Conservation (phyloP, 441 rosid genomes). For the Theobroma grandiflorum region DNA sequence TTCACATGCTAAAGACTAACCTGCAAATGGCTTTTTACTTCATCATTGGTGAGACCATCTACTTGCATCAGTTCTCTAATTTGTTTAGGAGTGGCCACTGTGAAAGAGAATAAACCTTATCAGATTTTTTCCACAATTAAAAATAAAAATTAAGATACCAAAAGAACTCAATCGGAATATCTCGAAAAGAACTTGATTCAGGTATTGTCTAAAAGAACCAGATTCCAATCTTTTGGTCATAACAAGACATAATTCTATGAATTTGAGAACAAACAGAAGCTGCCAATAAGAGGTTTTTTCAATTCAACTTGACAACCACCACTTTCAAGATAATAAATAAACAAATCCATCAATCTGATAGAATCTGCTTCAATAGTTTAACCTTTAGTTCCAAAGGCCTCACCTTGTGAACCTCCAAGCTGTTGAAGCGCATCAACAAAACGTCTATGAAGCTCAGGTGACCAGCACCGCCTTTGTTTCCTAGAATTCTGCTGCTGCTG, state of each 20-base stretch:
- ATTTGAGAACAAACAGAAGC: neutral
- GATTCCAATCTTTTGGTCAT: slow-evolving; percentile 6
- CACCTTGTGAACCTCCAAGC: slow-evolving; percentile 74
- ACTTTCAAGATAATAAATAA: slow-evolving; percentile 20
- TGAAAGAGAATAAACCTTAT: slow-evolving; percentile 14
- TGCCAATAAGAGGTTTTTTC: neutral
- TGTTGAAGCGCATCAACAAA: slow-evolving; percentile 62
- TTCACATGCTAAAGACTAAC: slow-evolving; percentile 34
- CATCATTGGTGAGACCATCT: slow-evolving; percentile 73
- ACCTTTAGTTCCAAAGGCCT: slow-evolving; percentile 27
- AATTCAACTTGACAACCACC: slow-evolving; percentile 27
- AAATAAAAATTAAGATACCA: neutral
- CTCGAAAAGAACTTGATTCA: neutral
- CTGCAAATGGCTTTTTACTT: slow-evolving; percentile 79
- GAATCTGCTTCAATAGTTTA: neutral
- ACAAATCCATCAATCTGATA: slow-evolving; percentile 27
- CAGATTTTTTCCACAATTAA: neutral
- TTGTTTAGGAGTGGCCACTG: slow-evolving; percentile 76
- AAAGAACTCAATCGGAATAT: slow-evolving; percentile 8
- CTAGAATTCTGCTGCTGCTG: slow-evolving; percentile 40
- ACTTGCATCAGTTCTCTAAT: slow-evolving; percentile 66
- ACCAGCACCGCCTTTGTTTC: slow-evolving; percentile 70
- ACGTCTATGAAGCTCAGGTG: slow-evolving; percentile 62
- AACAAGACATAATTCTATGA: slow-evolving; percentile 1
- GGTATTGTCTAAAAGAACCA: neutral